Base-by-base conservation (phyloP, 257 asterid species). In the Mitragyna speciosa region DNA sequence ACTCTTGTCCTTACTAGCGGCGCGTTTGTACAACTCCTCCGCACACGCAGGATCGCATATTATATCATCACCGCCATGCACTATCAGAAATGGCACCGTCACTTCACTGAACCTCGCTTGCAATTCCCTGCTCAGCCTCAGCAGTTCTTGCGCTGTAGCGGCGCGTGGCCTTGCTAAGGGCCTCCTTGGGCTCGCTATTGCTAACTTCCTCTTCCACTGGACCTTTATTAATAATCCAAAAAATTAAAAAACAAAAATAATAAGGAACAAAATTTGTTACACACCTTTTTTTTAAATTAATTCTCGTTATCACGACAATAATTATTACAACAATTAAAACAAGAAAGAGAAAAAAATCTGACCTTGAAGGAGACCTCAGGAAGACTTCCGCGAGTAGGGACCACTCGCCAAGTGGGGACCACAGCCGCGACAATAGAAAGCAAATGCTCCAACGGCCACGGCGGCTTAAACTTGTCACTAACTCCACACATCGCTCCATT, bases 401-500 rank as follows among this genome's bases (percentile, higher is more conserved):
- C 93, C 58, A 95, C 90, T 39, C 73, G 77, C 84, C 84, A 81
- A 24, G 81, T 81, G 77, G 99, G 99, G 4, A 95, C 92, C 75
- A 95, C 88, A 79, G 91, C 87, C 76, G 99, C 99, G 15, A 92
- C 99, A 12, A 91, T 49, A 11, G 93, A 92, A 3, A 95, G 94
- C 54, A 95, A 89, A 85, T 95, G 93, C 84, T 96, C 99, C 90
- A 96, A 51, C 52, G 99, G 99, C 99, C 99, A 96, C 77, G 97
- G 93, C 15, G 99, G 98, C 89, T 94, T 95, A 76, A 92, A 87
- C 93, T 94, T 94, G 33, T 87, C 92, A 74, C 98, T 95, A 12
- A 95, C 92, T 73, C 98, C 98, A 70, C 94, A 95, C 99, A 95
- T 95, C 64, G 97, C 97, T 30, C 97, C 99, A 70, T 94, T 95